Percentiles rank a stretch among this genome's conserved stretches.
Evolutionary conservation across 2,329 filamentous ascomycete genomes (phyloP).

Genomic region (Blastomyces parvus): DNA sequence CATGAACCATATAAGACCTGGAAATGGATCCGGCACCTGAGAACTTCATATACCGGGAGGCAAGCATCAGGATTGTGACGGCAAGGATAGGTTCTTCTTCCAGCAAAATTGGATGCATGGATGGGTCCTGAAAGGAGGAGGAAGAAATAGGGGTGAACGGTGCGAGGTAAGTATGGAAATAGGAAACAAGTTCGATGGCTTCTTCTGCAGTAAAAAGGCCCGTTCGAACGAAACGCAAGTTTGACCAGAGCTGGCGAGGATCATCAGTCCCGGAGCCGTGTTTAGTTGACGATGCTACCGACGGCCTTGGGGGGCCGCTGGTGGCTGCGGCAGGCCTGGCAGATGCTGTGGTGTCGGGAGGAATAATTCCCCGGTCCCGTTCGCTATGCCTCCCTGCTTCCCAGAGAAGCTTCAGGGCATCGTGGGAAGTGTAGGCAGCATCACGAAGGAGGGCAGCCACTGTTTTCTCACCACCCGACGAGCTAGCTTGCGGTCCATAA

Average conservation of each 20-base stretch:
- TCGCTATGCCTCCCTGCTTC: conserved; percentile 19
- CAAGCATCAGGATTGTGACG: conserved; percentile 76
- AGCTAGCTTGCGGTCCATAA: background rate
- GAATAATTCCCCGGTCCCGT: conserved; percentile 7
- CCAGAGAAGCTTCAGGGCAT: conserved; percentile 17
- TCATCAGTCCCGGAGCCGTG: conserved; percentile 26
- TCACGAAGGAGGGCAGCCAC: conserved; percentile 17
- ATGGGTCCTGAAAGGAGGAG: conserved; percentile 67
- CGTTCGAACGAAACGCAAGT: conserved; percentile 77
- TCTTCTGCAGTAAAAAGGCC: conserved; percentile 86
- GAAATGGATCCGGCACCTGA: conserved; percentile 64
- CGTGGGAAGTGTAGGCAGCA: conserved; percentile 18
- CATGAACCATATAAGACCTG: conserved; percentile 73
- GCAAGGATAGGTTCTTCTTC: conserved; percentile 83
- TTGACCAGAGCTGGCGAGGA: conserved; percentile 62
- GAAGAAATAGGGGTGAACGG: conserved; percentile 82
- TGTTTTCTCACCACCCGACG: conserved; percentile 14
- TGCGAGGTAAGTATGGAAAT: conserved; percentile 78
- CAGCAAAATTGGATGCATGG: conserved; percentile 64
- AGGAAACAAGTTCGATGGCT: conserved; percentile 77
- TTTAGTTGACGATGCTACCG: conserved; percentile 12
- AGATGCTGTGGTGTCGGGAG: background rate
- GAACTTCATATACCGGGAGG: conserved; percentile 69
- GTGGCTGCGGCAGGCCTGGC: background rate
- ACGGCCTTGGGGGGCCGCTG: conserved; percentile 7